Evolutionary conservation across 805 yeast species (phyloP).

Genomic region (Yarrowia hollandica): DNA sequence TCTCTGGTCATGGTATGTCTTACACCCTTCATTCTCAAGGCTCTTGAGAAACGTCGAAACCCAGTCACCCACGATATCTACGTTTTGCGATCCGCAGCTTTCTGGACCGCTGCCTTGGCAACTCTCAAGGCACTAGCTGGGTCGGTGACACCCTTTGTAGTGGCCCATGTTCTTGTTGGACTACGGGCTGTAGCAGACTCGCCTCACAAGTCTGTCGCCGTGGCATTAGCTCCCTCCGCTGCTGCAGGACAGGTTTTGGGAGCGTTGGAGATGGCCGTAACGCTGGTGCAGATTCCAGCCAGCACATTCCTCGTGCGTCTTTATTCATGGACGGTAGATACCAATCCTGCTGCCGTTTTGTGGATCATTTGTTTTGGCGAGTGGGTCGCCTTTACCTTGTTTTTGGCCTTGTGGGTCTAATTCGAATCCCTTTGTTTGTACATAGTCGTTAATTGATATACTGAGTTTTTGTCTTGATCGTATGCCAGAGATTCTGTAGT

Average conservation of each 20-base stretch:
- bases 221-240: conserved; percentile 11
- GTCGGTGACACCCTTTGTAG: not conserved
- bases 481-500: too few species aligned
- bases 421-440: not conserved
- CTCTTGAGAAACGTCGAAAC: not conserved
- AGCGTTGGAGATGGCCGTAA: conserved; percentile 13
- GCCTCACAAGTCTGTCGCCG: conserved; percentile 16
- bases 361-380: conserved; percentile 25
- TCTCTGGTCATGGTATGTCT: not conserved
- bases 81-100: not conserved
- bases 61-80: conserved; percentile 15
- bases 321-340: conserved; percentile 3
- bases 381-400: not conserved
- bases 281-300: conserved; percentile 5
- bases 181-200: conserved; percentile 6
- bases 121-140: conserved; percentile 9
- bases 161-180: conserved; percentile 5
- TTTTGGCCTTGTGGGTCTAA: not conserved
- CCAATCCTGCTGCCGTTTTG: not conserved
- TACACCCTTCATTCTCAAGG: not conserved
- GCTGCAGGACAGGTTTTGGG: conserved; percentile 22
- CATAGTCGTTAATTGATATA: too few species aligned
- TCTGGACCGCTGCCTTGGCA: not conserved
- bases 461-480: too few species aligned
- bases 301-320: not conserved